These are phyloP conservation scores for Fraxinus ornus DNA, from an alignment of 305 asterid species.

Conservation along the genomic window DNA sequence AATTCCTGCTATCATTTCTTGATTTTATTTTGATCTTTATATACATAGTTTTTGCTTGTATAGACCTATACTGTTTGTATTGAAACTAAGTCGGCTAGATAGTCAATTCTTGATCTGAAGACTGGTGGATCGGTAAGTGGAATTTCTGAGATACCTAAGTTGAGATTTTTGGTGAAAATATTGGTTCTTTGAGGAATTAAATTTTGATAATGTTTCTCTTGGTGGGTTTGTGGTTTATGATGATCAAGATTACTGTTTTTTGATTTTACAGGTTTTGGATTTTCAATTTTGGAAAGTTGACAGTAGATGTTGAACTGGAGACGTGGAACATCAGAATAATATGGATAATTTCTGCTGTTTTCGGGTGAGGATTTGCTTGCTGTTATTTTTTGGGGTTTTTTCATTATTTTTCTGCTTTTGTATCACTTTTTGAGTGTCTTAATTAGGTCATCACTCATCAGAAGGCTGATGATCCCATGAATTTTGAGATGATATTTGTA, in stretches of 20 bases:
- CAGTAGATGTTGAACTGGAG: slow-evolving; percentile 56
- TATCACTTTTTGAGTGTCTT: neutral
- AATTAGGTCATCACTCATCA: neutral
- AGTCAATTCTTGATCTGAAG: slow-evolving; percentile 34
- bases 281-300: slow-evolving; percentile 28
- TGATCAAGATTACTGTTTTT: slow-evolving; percentile 27
- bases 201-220: slow-evolving; percentile 30
- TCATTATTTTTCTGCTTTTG: neutral
- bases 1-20: slow-evolving; percentile 5
- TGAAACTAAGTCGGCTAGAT: slow-evolving; percentile 27
- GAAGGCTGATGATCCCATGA: neutral
- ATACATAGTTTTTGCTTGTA: neutral
- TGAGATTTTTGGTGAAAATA: slow-evolving; percentile 27
- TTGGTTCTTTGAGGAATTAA: slow-evolving; percentile 28
- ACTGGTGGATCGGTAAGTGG: slow-evolving; percentile 63
- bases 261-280: slow-evolving; percentile 42
- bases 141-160: slow-evolving; percentile 27
- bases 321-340: slow-evolving; percentile 30
- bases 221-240: slow-evolving; percentile 17
- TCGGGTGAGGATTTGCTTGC: slow-evolving; percentile 40
- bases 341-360: slow-evolving; percentile 81
- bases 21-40: slow-evolving; percentile 4
- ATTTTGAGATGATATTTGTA: neutral
- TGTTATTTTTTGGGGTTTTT: neutral
- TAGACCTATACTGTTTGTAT: neutral